Evolutionary conservation across 129 eudicot species (phyloP), one percentile per base, ranked within the genome.

Genomic region (Lonicera japonica): DNA sequence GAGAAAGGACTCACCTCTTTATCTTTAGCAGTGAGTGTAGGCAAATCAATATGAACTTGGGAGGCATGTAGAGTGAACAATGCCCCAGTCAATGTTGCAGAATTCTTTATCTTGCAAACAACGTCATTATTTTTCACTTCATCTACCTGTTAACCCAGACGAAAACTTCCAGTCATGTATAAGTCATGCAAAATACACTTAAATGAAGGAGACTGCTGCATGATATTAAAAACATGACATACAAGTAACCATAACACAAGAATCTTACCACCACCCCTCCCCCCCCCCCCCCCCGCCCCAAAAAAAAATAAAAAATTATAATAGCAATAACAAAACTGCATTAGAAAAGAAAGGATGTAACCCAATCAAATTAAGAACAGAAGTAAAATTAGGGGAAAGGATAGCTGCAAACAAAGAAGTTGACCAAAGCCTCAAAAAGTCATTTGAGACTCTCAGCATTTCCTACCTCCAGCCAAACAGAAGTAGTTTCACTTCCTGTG

Each of bases 401-500:
- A 43, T 43, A 10, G 16, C 36, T 43, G 2, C 1, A 43, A 43
- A 43, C 50, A 43, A 43, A 43, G 16, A 4, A 43, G 2, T 43
- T 43, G 45, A 18, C 5, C 0, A 25, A 22, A 16, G 22, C 20
- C 9, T 40, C 43, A 5, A 43, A 52, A 20, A 71, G 19, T 43
- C 3, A 24, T 56, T 23, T n/a, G 25, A 45, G 53, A 34, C 5
- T 20, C 11, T 57, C 11, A 18, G 25, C 0, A 16, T 6, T 6
- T 67, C 77, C 48, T 73, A 88, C 99, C 89, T 92, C 99, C 16
- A 92, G 89, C 99, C 99, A 92, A 25, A 92, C 95, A 41, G 99
- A 92, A 63, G 99, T 82, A 36, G 95, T 92, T 80, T 92, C 99
- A 80, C 96, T 92, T 76, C 99, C 95, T 47, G 99, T 87, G 74